A percentile compares a stretch with the other conserved stretches of the same genome.
Conservation (phyloP, 805 yeast species). For the Wickerhamomyces tratensis region DNA sequence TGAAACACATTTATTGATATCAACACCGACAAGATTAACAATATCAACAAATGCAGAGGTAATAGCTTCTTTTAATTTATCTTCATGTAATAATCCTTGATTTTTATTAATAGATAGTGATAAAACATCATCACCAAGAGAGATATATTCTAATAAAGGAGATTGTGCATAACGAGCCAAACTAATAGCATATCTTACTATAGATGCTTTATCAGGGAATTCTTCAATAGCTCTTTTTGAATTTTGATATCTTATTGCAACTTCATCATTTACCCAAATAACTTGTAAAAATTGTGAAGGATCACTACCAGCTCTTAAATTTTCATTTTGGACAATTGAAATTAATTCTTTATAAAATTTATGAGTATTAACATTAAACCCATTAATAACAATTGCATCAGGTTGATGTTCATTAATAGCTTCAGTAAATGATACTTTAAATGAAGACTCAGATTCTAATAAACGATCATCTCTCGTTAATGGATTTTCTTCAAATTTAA, state of each 20-base stretch:
- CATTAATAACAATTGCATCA: slow-evolving; percentile 85
- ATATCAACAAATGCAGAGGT: slow-evolving; percentile 84
- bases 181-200: slow-evolving; percentile 78
- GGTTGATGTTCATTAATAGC: slow-evolving; percentile 62
- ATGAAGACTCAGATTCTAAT: slow-evolving; percentile 41
- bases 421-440: slow-evolving; percentile 51
- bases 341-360: slow-evolving; percentile 46
- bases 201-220: slow-evolving; percentile 73
- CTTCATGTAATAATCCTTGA: slow-evolving; percentile 63
- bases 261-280: slow-evolving; percentile 85
- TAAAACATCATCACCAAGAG: slow-evolving; percentile 64
- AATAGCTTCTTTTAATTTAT: slow-evolving; percentile 51
- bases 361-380: slow-evolving; percentile 69
- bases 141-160: slow-evolving; percentile 85
- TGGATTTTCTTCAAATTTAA: slow-evolving; percentile 71
- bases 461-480: slow-evolving; percentile 33
- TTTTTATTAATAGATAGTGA: slow-evolving; percentile 61
- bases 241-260: slow-evolving; percentile 80
- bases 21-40: slow-evolving; percentile 87
- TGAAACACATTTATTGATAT: slow-evolving; percentile 81
- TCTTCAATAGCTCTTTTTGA: slow-evolving; percentile 69
- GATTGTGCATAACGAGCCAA: slow-evolving; percentile 88
- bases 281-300: slow-evolving; percentile 51
- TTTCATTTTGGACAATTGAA: slow-evolving; percentile 46
- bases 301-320: slow-evolving; percentile 41